Percentiles rank a stretch among this genome's conserved stretches.
phyloP scores from a whole-genome alignment of 441 rosid genomes.

The Geranium incanum region DNA sequence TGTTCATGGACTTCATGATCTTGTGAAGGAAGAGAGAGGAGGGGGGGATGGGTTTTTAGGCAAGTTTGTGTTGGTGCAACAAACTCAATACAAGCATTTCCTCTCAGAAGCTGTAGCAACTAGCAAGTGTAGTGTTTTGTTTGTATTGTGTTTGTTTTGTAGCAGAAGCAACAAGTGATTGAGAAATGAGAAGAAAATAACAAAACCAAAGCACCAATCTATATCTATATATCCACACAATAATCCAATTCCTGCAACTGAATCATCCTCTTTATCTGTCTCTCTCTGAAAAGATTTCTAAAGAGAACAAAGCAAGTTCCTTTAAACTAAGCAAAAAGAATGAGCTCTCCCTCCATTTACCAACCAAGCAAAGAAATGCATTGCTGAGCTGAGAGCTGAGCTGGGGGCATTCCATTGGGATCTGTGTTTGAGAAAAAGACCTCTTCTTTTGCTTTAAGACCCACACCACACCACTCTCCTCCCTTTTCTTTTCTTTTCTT shows the following conservation, averaged over 20 bases:
- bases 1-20: conserved; percentile 61
- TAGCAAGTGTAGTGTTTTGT: no score
- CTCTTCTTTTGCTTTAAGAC: conserved; percentile 3
- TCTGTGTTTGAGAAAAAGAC: conserved; percentile 45
- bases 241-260: conserved; percentile 1
- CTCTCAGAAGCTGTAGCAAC: neutral
- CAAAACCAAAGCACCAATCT: conserved; percentile 1
- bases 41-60: neutral
- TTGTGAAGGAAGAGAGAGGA: conserved; percentile 14
- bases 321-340: conserved; percentile 65
- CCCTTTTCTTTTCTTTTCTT: neutral
- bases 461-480: neutral
- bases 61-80: neutral
- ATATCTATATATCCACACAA: neutral
- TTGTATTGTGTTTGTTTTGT: no score
- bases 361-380: conserved; percentile 31
- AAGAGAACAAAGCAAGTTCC: conserved; percentile 38
- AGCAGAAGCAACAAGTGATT: no score
- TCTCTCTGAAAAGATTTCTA: conserved; percentile 23
- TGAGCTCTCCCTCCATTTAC: conserved; percentile 37
- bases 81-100: conserved; percentile 33
- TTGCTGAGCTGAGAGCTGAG: conserved; percentile 45
- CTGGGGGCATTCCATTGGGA: conserved; percentile 65
- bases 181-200: conserved; percentile 23
- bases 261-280: conserved; percentile 1